Percentiles rank a stretch among this genome's conserved stretches.
phyloP scores from a whole-genome alignment of 2,329 filamentous ascomycete genomes.

The Westerdykella sp. region DNA sequence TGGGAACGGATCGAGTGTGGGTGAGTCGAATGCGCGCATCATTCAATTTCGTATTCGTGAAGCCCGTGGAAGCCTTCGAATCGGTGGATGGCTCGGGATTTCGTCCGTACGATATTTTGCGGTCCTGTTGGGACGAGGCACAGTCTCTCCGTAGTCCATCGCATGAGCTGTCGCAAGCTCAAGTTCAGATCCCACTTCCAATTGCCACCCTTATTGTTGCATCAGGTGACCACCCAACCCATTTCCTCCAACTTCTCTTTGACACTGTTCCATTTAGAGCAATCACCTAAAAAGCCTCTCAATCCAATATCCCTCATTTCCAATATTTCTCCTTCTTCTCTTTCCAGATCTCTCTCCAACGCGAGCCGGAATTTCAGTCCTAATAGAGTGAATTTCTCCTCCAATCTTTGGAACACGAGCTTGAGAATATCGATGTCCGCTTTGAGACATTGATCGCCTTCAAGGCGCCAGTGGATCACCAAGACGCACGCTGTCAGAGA shows the following conservation, averaged over 20 bases:
- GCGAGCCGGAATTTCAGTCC: slow-evolving; percentile 27
- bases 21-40: too few species aligned
- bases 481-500: slow-evolving; percentile 23
- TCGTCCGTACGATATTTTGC: too few species aligned
- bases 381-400: slow-evolving; percentile 19
- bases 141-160: too few species aligned
- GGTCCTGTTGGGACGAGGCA: too few species aligned
- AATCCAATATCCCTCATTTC: slow-evolving; percentile 16
- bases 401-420: slow-evolving; percentile 24
- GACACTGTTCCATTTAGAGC: slow-evolving; percentile 19
- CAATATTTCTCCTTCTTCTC: slow-evolving; percentile 8
- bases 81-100: too few species aligned
- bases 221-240: background rate
- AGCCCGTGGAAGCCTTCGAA: too few species aligned
- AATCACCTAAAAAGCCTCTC: slow-evolving; percentile 23
- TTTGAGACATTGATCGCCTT: slow-evolving; percentile 16
- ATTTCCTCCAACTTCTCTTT: slow-evolving; percentile 27
- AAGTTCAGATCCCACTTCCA: too few species aligned
- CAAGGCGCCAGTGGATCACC: slow-evolving; percentile 22
- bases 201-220: background rate
- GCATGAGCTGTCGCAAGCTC: too few species aligned
- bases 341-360: slow-evolving; percentile 17
- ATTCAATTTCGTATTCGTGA: too few species aligned
- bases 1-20: too few species aligned
- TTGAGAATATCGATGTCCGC: slow-evolving; percentile 20